Conservation (phyloP, 2,329 filamentous ascomycete species). For the Raffaelea ambrosiae region DNA sequence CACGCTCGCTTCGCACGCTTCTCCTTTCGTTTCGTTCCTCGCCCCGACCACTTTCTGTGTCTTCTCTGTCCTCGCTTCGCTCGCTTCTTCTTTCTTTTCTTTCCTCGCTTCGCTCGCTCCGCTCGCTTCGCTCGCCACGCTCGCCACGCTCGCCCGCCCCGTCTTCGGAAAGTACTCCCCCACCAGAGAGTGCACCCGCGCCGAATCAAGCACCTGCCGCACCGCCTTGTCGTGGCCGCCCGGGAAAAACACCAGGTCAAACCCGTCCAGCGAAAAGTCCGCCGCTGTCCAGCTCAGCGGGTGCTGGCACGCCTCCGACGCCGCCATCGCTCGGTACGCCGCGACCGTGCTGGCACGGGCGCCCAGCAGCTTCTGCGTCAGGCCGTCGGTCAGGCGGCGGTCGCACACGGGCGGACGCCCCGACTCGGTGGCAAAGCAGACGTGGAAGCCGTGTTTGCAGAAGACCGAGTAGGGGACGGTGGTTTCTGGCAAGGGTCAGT, state of each 20-base stretch:
- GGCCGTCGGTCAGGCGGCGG: conserved; percentile 54
- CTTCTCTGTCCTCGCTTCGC: no score
- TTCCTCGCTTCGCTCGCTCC: background rate
- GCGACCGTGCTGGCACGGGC: conserved; percentile 31
- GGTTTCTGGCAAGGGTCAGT: conserved; percentile 32
- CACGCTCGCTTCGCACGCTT: background rate
- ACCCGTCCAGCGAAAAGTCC: conserved; percentile 33
- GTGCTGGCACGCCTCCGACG: conserved; percentile 29
- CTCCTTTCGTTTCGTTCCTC: background rate
- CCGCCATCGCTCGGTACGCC: conserved; percentile 34
- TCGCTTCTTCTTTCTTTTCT: background rate
- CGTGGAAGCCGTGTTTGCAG: conserved; percentile 35
- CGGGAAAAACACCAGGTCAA: conserved; percentile 40
- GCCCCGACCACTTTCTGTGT: background rate
- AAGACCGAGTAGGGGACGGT: conserved; percentile 40
- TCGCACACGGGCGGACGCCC: conserved; percentile 40
- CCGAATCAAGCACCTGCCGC: conserved; percentile 40
- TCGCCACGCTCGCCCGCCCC: conserved; percentile 8
- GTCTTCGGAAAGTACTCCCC: conserved; percentile 39
- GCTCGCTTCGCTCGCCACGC: no score
- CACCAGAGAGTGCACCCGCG: conserved; percentile 32
- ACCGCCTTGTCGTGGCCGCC: conserved; percentile 46
- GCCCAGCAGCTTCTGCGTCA: conserved; percentile 64
- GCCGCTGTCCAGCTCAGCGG: conserved; percentile 36
- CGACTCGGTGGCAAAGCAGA: conserved; percentile 41